Evolutionary conservation across 495 filamentous ascomycete species (phyloP).

Genomic region (Penicillium paradoxum): DNA sequence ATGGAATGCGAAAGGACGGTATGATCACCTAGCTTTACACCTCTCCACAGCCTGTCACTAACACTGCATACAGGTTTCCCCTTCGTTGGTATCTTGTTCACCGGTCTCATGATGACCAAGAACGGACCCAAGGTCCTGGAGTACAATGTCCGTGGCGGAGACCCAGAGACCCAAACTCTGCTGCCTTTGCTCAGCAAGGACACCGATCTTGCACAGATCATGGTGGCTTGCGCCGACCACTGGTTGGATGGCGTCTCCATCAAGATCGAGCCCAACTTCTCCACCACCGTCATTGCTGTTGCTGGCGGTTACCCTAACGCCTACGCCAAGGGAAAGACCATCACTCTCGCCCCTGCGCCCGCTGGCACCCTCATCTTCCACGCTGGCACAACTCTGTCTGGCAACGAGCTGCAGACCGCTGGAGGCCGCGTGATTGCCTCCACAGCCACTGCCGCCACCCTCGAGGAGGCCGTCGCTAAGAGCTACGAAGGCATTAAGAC

Average conservation of each 20-base stretch:
- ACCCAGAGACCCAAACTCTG: conserved; percentile 93
- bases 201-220: conserved; percentile 84
- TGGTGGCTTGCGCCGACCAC: conserved; percentile 77
- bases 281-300: conserved; percentile 88
- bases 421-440: conserved; percentile 91
- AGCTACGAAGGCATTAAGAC: conserved; percentile 75
- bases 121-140: conserved; percentile 84
- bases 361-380: conserved; percentile 76
- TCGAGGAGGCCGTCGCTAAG: conserved; percentile 75
- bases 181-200: conserved; percentile 73
- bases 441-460: conserved; percentile 66
- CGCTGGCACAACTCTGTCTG: conserved; percentile 73
- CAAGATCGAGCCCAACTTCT: conserved; percentile 61
- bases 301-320: conserved; percentile 91
- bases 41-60: not conserved
- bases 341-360: conserved; percentile 51
- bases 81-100: conserved; percentile 87
- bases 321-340: conserved; percentile 77
- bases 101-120: conserved; percentile 91
- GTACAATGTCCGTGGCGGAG: conserved; percentile 95
- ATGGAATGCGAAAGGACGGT: conserved; percentile 79
- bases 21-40: conserved; percentile 3
- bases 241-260: conserved; percentile 68
- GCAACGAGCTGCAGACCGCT: conserved; percentile 59
- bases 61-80: conserved; percentile 45